phyloP scores from a whole-genome alignment of 78 protist genomes.

The Mastigamoeba balamuthi region DNA sequence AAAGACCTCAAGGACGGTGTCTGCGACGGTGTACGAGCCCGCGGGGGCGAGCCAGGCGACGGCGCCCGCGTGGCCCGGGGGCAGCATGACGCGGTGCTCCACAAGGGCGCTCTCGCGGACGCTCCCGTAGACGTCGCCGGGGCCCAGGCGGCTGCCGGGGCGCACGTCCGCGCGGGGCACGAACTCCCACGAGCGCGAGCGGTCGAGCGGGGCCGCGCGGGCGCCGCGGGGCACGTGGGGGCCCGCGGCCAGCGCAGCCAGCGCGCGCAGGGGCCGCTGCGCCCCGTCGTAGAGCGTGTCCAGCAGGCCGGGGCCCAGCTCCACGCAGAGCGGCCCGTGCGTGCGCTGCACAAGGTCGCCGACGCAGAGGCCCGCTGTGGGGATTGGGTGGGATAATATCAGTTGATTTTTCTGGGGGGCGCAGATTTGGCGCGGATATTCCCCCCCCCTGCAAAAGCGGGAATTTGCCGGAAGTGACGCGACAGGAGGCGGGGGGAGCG shows the following conservation, averaged over 20 bases:
- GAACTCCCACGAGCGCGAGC: slow-evolving; percentile 72
- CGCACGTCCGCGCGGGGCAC: slow-evolving; percentile 53
- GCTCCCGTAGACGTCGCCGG: slow-evolving; percentile 91
- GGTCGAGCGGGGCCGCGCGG: slow-evolving; percentile 73
- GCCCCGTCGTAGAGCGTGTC: slow-evolving; percentile 97
- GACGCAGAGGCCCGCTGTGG: slow-evolving; percentile 92
- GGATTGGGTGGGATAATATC: no score
- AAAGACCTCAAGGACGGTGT: slow-evolving; percentile 15
- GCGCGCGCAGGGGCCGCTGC: slow-evolving; percentile 96
- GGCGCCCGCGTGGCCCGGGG: slow-evolving; percentile 83
- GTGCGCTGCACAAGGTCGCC: slow-evolving; percentile 98
- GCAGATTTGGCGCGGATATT: neutral
- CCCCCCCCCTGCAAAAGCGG: no score
- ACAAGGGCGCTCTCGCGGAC: slow-evolving; percentile 90
- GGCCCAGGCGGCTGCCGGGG: slow-evolving; percentile 85
- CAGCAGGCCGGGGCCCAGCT: slow-evolving; percentile 99
- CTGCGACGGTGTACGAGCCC: slow-evolving; percentile 82
- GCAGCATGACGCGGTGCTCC: slow-evolving; percentile 86
- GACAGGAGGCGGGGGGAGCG: neutral
- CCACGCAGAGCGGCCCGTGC: slow-evolving; percentile 96
- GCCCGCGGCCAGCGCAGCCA: slow-evolving; percentile 51
- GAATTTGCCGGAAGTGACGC: no score
- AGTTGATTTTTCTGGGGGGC: no score
- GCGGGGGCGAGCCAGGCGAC: slow-evolving; percentile 76
- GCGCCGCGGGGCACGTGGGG: slow-evolving; percentile 97